Base-by-base conservation (phyloP, 2,329 filamentous ascomycete species). In the Nectriaceae sp. region DNA sequence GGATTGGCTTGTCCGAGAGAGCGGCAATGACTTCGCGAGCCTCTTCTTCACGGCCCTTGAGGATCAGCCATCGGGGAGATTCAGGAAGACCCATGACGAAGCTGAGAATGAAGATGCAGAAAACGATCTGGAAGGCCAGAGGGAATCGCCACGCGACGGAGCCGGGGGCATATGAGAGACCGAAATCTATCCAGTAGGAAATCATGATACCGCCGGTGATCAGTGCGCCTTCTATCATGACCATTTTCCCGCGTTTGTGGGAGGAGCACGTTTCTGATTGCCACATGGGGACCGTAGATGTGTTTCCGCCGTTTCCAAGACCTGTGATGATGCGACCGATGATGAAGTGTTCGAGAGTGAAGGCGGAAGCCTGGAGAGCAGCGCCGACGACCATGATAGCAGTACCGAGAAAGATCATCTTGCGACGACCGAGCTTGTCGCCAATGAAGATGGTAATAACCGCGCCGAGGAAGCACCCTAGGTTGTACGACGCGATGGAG, bases 401-500 rank as follows among this genome's bases (percentile, higher is more conserved):
- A 5, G 80, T 81, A 15, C 82, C 83, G 38, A 84, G 71, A 60
- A 84, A 75, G 47, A 85, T 81, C 20, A 83, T 83, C 54, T 71
- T 73, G 55, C 76, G 75, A 44, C 84, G 77, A 11, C 84, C 84
- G 42, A 85, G 76, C 20, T 74, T 72, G 56, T 87, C 84, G 66
- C 83, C 83, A 11, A 83, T 82, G 57, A 85, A 86, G 20, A 83
- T 84, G 49, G 81, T 82, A 60, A 84, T 82, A 62, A 86, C 80
- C 18, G 82, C 82, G 11, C 83, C 83, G 47, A 85, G 72, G 42
- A 83, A 80, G 65, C 82, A 85, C 11, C 82, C 82, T n/a, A 83
- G 60, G 60, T 82, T 81, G 64, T 83, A 83, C 4, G 75, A 75
- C 6, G 78, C 79, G 16, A 83, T 74, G 5, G 78, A 70, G 40